Evolutionary conservation across 2,329 filamentous ascomycete species (phyloP).

Genomic region (Xylariomycetidae sp.): DNA sequence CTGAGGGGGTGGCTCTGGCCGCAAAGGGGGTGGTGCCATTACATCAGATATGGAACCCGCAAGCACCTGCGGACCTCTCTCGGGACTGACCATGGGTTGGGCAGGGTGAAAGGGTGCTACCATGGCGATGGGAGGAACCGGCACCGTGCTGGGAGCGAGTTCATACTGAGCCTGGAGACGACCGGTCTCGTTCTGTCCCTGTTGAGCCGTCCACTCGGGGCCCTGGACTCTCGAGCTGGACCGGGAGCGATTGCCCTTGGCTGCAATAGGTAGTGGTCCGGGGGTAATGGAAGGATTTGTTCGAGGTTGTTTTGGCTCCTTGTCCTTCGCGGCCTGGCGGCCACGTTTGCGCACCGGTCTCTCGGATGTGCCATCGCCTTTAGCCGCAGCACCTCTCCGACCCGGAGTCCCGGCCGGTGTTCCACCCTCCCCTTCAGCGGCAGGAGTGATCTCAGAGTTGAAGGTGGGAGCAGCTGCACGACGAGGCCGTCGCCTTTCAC

Average conservation of each 20-base stretch:
- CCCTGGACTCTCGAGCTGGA: slow-evolving; percentile 49
- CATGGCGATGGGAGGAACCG: slow-evolving; percentile 36
- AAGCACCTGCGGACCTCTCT: slow-evolving; percentile 19
- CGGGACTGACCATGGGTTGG: slow-evolving; percentile 22
- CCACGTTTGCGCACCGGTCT: slow-evolving; percentile 40
- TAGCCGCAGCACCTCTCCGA: slow-evolving; percentile 39
- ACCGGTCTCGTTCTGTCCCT: slow-evolving; percentile 32
- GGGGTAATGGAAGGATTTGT: slow-evolving; percentile 41
- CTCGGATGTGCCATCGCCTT: slow-evolving; percentile 39
- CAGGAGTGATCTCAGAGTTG: slow-evolving; percentile 56
- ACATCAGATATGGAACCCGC: slow-evolving; percentile 43
- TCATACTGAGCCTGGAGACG: slow-evolving; percentile 42
- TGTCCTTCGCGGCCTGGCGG: slow-evolving; percentile 34
- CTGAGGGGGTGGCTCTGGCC: slow-evolving; percentile 49
- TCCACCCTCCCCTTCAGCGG: slow-evolving; percentile 55
- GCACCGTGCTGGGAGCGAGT: slow-evolving; percentile 35
- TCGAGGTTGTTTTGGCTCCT: slow-evolving; percentile 34
- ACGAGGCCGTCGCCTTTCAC: slow-evolving; percentile 56
- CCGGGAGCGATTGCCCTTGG: slow-evolving; percentile 46
- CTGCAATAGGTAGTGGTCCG: slow-evolving; percentile 34
- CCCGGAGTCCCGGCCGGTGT: slow-evolving; percentile 55
- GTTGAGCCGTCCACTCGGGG: slow-evolving; percentile 34
- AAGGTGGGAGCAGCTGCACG: slow-evolving; percentile 68
- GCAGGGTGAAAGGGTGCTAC: slow-evolving; percentile 21
- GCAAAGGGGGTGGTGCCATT: slow-evolving; percentile 52